Conservation (phyloP, 2,329 filamentous ascomycete genomes). For the Curvularia hawaiiensis region DNA sequence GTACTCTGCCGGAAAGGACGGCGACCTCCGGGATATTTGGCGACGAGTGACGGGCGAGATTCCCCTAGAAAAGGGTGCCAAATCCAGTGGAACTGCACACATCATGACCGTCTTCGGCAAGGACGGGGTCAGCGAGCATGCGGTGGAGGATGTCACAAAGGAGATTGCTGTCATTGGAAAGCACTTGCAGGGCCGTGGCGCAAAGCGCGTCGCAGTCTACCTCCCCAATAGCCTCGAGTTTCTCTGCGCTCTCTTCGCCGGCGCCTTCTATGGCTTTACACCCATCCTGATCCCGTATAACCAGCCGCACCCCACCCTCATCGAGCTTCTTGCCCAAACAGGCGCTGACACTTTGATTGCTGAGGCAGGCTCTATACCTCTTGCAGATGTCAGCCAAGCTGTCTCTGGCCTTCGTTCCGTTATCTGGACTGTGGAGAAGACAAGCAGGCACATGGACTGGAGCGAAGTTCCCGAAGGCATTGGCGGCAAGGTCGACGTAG, state of each 20-base stretch:
- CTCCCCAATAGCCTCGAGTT: slow-evolving; percentile 93
- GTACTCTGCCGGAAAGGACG: slow-evolving; percentile 82
- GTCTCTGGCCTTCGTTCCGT: slow-evolving; percentile 75
- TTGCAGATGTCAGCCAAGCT: slow-evolving; percentile 71
- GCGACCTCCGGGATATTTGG: slow-evolving; percentile 93
- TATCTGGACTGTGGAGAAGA: slow-evolving; percentile 91
- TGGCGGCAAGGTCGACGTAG: slow-evolving; percentile 75
- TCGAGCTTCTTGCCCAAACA: slow-evolving; percentile 73
- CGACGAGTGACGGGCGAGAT: slow-evolving; percentile 70
- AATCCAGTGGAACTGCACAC: slow-evolving; percentile 66
- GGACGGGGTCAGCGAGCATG: slow-evolving; percentile 75
- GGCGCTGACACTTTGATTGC: slow-evolving; percentile 83
- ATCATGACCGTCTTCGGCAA: slow-evolving; percentile 81
- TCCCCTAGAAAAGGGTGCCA: slow-evolving; percentile 68
- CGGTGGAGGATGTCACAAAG: slow-evolving; percentile 71
- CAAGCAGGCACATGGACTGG: slow-evolving; percentile 94
- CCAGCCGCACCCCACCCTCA: slow-evolving; percentile 69
- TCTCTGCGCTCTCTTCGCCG: slow-evolving; percentile 79
- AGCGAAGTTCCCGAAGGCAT: slow-evolving; percentile 82
- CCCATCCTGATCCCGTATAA: slow-evolving; percentile 87
- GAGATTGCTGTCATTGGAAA: slow-evolving; percentile 88
- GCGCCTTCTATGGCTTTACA: slow-evolving; percentile 85
- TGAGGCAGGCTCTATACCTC: slow-evolving; percentile 83
- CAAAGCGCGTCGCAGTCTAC: slow-evolving; percentile 82
- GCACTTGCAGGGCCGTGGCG: slow-evolving; percentile 70